phyloP scores from a whole-genome alignment of 1,284 basidiomycete genomes.

The Trametes sp. region DNA sequence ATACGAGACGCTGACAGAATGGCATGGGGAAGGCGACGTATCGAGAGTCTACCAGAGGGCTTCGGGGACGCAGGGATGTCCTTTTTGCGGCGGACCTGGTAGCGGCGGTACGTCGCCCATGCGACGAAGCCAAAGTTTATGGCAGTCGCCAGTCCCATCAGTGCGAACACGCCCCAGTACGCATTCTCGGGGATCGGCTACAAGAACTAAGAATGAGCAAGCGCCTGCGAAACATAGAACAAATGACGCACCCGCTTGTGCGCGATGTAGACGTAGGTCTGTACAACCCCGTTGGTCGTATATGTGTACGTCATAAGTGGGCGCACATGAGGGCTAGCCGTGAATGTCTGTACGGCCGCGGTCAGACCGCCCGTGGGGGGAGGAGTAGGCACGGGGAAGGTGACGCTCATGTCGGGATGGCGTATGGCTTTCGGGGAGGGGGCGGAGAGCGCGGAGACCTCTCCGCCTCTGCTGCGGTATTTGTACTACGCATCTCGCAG shows the following conservation, averaged over 20 bases:
- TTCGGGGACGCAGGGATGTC: not conserved
- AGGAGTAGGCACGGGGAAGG: not conserved
- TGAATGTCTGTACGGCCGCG: not conserved
- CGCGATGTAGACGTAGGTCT: constrained; percentile 7
- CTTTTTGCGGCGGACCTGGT: constrained; percentile 2
- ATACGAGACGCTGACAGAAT: constrained; percentile 38
- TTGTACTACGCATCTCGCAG: constrained; percentile 7
- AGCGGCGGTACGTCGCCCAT: constrained; percentile 13
- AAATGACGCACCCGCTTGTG: constrained; percentile 8
- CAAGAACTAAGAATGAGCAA: not conserved
- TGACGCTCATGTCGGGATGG: constrained; percentile 7
- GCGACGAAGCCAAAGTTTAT: constrained; percentile 15
- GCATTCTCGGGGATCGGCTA: constrained; percentile 8
- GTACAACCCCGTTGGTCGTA: not conserved
- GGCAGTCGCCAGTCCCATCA: constrained; percentile 10
- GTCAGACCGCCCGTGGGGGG: not conserved
- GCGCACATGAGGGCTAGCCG: not conserved
- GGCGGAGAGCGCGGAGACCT: not conserved
- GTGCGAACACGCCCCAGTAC: constrained; percentile 13
- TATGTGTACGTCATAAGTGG: constrained; percentile 10
- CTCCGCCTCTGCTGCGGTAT: not conserved
- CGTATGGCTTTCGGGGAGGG: not conserved
- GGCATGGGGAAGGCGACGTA: constrained; percentile 36
- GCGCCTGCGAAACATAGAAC: not conserved
- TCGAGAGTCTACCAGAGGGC: constrained; percentile 12